Evolutionary conservation across 352 stramenopile species (phyloP), one percentile per base, ranked within the genome.

Genomic region (Globisporangium rhizosaccharum): DNA sequence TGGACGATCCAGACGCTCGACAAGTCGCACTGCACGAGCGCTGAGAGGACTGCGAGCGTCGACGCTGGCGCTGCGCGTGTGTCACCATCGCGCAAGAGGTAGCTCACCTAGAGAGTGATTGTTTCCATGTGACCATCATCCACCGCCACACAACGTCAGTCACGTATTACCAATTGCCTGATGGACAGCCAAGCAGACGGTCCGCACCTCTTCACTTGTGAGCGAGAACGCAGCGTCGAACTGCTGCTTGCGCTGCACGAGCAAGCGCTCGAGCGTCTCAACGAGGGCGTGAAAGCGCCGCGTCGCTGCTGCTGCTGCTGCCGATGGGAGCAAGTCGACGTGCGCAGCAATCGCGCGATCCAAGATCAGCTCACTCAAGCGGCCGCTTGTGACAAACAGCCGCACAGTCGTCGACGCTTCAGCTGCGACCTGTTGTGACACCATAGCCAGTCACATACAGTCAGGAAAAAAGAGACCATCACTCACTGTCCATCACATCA

Each of bases 401-500:
- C 61, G 56, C 25, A 88, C 81, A 5, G 72, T 82, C 15, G 64
- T 68, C 5, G 81, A 82, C 11, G 76, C 72, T 57, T 84, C 81
- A 20, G 54, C 50, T 25, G 73, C 67, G 3, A 90, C 78, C 53
- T 78, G n/a, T 39, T 45, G 7, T 23, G 15, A 45, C 53, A 54
- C 2, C 48, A 17, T 48, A 23, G 23, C 23, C 41, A 33, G 30
- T 25, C 25, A 56, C 11, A 45, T 8, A 49, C 53, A 51, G 20
- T 12, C 25, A 50, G n/a, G 26, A 39, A 56, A 7, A 26, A 20
- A 33, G 17, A 41, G 48, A n/a, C 15, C 4, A 39, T 41, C 11
- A 12, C 10, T 17, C 33, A 11, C n/a, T 6, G 1, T 52, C 2
- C 12, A 14, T 33, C 37, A 4, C 8, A 23, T 23, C 23, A 23